Conservation (phyloP, 352 stramenopile species). For the Phytophthora chlamydospora region DNA sequence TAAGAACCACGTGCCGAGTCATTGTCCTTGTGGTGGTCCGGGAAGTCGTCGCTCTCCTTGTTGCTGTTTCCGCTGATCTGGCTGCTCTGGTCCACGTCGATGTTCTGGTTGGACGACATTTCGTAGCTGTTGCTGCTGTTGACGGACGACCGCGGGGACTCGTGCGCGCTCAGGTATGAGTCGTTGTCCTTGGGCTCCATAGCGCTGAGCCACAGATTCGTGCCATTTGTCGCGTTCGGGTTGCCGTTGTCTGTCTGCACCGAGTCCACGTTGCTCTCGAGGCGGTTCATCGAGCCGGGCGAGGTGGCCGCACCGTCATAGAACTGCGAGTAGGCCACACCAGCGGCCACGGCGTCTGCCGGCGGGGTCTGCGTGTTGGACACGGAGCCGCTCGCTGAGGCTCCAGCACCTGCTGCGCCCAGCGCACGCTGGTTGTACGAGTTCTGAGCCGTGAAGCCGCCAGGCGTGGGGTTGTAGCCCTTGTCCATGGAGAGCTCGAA, state of each 20-base stretch:
- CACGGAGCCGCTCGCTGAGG: conserved; percentile 27
- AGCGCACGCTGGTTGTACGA: conserved; percentile 47
- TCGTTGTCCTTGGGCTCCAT: conserved; percentile 86
- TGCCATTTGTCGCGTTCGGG: conserved; percentile 41
- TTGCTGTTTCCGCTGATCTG: conserved; percentile 73
- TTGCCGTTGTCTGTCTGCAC: conserved; percentile 26
- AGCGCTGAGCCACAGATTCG: conserved; percentile 82
- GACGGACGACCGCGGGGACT: conserved; percentile 49
- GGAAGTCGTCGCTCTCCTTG: conserved; percentile 72
- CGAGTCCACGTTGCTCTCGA: conserved; percentile 37
- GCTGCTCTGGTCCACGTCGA: conserved; percentile 67
- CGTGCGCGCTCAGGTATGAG: conserved; percentile 64
- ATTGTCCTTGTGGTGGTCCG: conserved; percentile 74
- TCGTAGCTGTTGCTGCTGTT: conserved; percentile 78
- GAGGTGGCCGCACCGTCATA: conserved; percentile 77
- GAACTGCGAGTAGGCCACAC: conserved; percentile 75
- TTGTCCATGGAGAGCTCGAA: conserved; percentile 90
- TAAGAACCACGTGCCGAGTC: conserved; percentile 77
- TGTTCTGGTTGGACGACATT: conserved; percentile 22
- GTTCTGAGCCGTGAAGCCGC: conserved; percentile 42
- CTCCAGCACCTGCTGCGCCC: conserved; percentile 19
- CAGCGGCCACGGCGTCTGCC: conserved; percentile 46
- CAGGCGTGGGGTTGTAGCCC: conserved; percentile 57
- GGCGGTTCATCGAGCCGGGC: conserved; percentile 40
- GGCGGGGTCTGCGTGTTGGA: conserved; percentile 44